Evolutionary conservation across 768 basidiomycete species (phyloP), one percentile per base, ranked within the genome.

Genomic region (Russula compacta): DNA sequence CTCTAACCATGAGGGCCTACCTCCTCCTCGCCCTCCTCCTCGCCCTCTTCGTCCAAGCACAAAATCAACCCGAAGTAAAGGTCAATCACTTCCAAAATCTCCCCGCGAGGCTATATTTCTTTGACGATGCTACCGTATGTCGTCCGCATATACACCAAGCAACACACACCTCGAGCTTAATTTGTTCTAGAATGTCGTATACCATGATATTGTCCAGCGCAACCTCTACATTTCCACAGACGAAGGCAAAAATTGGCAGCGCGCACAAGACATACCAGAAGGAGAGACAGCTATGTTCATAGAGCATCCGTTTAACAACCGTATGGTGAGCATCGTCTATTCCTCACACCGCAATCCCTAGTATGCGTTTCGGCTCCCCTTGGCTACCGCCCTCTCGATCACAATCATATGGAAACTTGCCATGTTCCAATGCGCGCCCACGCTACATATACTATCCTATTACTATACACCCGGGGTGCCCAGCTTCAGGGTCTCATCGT

Each of bases 111-210:
- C 70, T 95, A 55, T 89, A 88, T 76, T 98, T 93, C 79, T 97
- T 98, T 74, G 90, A 98, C 64, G 95, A 97, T 74, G 86, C 91
- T 7, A 73, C 86, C 35, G 95, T 95, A 67, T 67, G 87, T 77
- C 24, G 7, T 29, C 32, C 6, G 11, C 21, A 62, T n/a, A 44
- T 38, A 8, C 24, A 14, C 44, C 32, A 15, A 32, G 14, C 6
- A 32, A 21, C 50, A 38, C 39, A 61, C 7, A 3, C 53, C 12
- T 43, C 52, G 24, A 51, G 11, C 6, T 54, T 33, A 6, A 24
- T 42, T 12, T 14, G 17, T 6, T 12, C 0, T 70, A 87, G 85
- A 76, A 74, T 24, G 87, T 85, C n/a, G 76, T 95, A 51, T 93
- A 89, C 68, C 91, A 93, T 68, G 94, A 98, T 73, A 71, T 82